phyloP scores from a whole-genome alignment of 2,329 filamentous ascomycete species.

The Botrytis hyacinthi region DNA sequence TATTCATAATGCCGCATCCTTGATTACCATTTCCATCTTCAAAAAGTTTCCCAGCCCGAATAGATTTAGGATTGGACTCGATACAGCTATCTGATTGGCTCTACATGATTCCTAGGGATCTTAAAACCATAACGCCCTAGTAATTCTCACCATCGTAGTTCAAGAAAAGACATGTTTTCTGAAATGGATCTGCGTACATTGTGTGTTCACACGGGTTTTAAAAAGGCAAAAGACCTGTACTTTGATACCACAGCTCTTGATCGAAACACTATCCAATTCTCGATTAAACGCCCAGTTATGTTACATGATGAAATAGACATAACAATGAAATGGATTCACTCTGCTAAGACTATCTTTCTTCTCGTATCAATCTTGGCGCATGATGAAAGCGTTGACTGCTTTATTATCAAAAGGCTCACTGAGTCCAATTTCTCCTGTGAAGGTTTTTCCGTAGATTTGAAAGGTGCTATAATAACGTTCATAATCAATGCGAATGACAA shows the following conservation, averaged over 20 bases:
- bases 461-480: background rate
- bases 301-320: background rate
- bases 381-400: background rate
- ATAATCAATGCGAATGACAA: background rate
- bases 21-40: background rate
- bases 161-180: background rate
- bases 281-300: background rate
- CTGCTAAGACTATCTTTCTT: background rate
- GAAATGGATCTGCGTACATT: background rate
- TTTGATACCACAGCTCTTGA: background rate
- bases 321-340: background rate
- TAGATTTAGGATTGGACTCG: background rate
- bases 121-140: background rate
- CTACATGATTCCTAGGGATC: background rate
- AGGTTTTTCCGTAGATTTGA: background rate
- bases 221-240: background rate
- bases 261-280: background rate
- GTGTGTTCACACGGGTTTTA: background rate
- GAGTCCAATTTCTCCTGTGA: background rate
- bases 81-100: background rate
- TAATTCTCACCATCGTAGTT: background rate
- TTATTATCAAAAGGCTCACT: background rate
- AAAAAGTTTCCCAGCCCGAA: background rate
- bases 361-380: background rate
- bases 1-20: background rate